Evolutionary conservation across 2,329 filamentous ascomycete species (phyloP), one percentile per base, ranked within the genome.

Genomic region (Macrophomina pseudophaseolina): DNA sequence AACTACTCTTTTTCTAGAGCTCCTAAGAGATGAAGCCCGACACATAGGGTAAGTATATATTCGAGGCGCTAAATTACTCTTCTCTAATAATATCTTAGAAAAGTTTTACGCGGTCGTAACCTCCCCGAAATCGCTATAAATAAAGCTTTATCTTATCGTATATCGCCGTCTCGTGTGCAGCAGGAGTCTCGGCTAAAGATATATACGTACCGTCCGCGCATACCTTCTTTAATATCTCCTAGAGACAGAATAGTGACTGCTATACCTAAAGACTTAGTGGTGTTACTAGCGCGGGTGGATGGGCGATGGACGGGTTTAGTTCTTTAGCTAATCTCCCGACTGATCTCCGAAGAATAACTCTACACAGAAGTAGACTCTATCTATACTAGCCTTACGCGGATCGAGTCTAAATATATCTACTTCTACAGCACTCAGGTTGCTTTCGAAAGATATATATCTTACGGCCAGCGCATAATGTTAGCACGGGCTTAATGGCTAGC

Each of bases 401-500:
- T 97, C 0, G 94, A 98, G 74, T 88, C 87, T 30, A 93, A 95
- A 71, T 94, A 93, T 71, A 94, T 96, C 0, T 90, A 96, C 64
- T 90, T 96, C 0, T 91, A 94, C 71, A 88, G 87, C 51, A 83
- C 85, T 54, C 86, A 89, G 70, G 81, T 82, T 6, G 79, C 82
- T 30, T 80, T 82, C 8, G 83, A 86, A 0, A 86, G 88, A 52
- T 83, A 82, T 0, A 79, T 80, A 3, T 80, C 79, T 0, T 79
- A 81, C 2, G 72, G 80, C 0, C 76, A 80, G 1, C 76, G 76
- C 0, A 81, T 74, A 16, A 77, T 79, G 52, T 72, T 88, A 2
- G 81, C 79, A n/a, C 76, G 81, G 35, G 88, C 93, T 63, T 91
- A 97, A 71, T 97, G 92, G 90, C 91, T 96, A 70, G 90, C 91